phyloP scores from a whole-genome alignment of 257 asterid genomes.

The Craterostigma plantagineum region DNA sequence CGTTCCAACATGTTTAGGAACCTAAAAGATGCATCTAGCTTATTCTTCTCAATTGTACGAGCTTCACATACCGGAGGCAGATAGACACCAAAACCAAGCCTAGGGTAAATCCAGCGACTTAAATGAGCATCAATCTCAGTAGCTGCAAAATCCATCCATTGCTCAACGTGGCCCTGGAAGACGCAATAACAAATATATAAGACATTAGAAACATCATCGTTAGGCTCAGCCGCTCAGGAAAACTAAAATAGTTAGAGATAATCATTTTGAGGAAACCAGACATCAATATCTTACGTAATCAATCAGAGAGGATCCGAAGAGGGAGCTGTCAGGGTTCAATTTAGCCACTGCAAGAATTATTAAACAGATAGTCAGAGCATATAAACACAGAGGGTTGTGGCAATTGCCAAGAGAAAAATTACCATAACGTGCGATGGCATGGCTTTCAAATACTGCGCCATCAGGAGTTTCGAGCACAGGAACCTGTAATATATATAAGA shows the following conservation, averaged over 20 bases:
- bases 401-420: background rate
- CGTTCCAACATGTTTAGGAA: background rate
- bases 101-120: constrained; percentile 17
- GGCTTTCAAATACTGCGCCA: constrained; percentile 76
- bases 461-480: constrained; percentile 94
- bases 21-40: no score
- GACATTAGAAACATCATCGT: background rate
- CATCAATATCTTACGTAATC: constrained; percentile 47
- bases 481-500: constrained; percentile 21
- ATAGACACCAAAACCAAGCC: constrained; percentile 21
- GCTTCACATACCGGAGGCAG: constrained; percentile 25
- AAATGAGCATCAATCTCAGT: constrained; percentile 23
- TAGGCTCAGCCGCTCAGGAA: no score
- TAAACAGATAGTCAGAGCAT: background rate
- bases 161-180: constrained; percentile 34
- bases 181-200: background rate
- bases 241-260: no score
- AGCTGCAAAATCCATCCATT: constrained; percentile 43
- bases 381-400: background rate
- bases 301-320: constrained; percentile 52
- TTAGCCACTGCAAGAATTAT: constrained; percentile 29
- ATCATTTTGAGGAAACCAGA: background rate
- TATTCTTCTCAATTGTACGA: background rate
- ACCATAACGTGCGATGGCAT: constrained; percentile 94
- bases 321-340: constrained; percentile 25